Percentiles rank a stretch among this genome's conserved stretches.
Conservation (phyloP, 768 basidiomycete genomes). For the Auriscalpium microsporum region DNA sequence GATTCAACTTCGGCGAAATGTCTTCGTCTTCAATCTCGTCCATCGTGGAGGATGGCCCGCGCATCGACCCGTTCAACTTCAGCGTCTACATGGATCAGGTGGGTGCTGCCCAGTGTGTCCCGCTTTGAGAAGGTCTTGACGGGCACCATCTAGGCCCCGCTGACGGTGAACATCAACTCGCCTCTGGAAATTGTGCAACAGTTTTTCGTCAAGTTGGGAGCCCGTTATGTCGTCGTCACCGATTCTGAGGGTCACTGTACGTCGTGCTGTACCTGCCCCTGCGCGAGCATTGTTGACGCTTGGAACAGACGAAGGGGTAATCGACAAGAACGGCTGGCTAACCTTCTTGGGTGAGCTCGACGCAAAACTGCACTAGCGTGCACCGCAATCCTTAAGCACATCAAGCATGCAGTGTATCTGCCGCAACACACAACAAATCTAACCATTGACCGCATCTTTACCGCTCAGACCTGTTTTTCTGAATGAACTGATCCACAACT, state of each 20-base stretch:
- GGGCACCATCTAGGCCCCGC: constrained; percentile 63
- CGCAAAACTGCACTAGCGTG: constrained; percentile 21
- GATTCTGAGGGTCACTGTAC: constrained; percentile 77
- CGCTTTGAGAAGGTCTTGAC: background rate
- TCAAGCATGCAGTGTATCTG: too few relatives aligned
- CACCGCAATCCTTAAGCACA: too few relatives aligned
- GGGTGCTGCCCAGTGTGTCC: background rate
- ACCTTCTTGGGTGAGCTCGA: constrained; percentile 75
- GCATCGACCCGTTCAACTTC: constrained; percentile 63
- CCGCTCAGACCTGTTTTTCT: too few relatives aligned
- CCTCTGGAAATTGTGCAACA: constrained; percentile 91
- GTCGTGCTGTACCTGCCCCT: constrained; percentile 17
- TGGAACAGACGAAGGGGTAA: constrained; percentile 70
- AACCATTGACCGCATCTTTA: too few relatives aligned
- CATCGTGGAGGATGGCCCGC: constrained; percentile 33
- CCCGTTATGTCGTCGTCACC: constrained; percentile 79
- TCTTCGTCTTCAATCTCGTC: constrained; percentile 57
- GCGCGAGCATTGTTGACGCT: background rate
- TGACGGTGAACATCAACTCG: constrained; percentile 75
- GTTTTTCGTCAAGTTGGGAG: constrained; percentile 90
- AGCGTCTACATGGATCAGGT: constrained; percentile 89
- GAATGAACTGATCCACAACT: too few relatives aligned
- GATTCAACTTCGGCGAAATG: constrained; percentile 29
- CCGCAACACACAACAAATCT: too few relatives aligned
- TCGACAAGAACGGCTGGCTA: constrained; percentile 94